These are phyloP conservation scores for Lachancea lanzarotensis DNA, from an alignment of 805 yeast species.

Conservation along the genomic window DNA sequence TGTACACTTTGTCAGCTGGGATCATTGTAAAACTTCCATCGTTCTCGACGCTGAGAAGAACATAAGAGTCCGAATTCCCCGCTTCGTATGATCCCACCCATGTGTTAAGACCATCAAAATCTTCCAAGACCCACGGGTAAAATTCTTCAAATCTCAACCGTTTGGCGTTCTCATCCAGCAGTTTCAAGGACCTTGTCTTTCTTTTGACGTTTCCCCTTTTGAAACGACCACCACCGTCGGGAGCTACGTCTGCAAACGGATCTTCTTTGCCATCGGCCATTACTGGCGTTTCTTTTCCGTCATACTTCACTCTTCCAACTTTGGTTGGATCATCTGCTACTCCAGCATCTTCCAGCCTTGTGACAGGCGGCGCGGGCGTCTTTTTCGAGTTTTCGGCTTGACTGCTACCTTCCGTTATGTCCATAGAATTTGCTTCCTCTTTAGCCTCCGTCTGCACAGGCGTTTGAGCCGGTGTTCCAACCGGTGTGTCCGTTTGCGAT, in stretches of 20 bases:
- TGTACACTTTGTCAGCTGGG: conserved; percentile 91
- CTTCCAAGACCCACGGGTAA: conserved; percentile 98
- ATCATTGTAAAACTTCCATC: conserved; percentile 82
- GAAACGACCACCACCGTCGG: conserved; percentile 80
- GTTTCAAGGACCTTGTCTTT: conserved; percentile 77
- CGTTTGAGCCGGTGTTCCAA: background rate
- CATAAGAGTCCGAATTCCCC: conserved; percentile 74
- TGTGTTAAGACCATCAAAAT: conserved; percentile 87
- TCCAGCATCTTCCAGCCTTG: conserved; percentile 36
- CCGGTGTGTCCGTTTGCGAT: conserved; percentile 1
- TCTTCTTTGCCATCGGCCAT: conserved; percentile 36
- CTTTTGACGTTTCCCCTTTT: conserved; percentile 56
- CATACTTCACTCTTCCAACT: conserved; percentile 38
- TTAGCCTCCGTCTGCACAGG: background rate
- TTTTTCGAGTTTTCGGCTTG: background rate
- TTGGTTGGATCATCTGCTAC: conserved; percentile 32
- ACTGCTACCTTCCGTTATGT: background rate
- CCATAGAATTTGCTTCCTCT: background rate
- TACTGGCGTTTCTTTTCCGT: conserved; percentile 35
- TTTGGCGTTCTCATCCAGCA: conserved; percentile 76
- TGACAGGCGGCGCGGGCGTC: conserved; percentile 13
- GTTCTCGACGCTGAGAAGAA: conserved; percentile 74
- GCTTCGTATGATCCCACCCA: conserved; percentile 97
- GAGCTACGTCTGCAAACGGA: conserved; percentile 66
- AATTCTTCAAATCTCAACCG: conserved; percentile 89